These are phyloP conservation scores for Cenchrus americanus DNA, from an alignment of 176 grass and related monocot species.

Conservation along the genomic window DNA sequence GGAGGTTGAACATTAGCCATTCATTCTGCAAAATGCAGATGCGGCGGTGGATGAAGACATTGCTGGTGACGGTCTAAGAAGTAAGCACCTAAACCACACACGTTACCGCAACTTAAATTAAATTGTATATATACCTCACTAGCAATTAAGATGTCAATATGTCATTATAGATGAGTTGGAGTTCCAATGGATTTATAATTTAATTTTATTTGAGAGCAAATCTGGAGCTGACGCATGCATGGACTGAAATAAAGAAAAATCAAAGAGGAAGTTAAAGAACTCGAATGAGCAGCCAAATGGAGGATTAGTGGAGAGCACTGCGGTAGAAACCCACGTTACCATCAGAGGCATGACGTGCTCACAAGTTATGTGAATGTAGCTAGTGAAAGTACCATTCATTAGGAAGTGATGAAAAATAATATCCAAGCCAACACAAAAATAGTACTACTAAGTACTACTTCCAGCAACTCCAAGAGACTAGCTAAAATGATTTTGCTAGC, in stretches of 20 bases:
- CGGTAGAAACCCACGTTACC: not conserved
- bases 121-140: not conserved
- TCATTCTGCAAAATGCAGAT: too few relatives aligned
- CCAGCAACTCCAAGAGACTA: too few relatives aligned
- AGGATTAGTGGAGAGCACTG: not conserved
- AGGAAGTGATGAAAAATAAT: not conserved
- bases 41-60: too few relatives aligned
- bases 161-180: not conserved
- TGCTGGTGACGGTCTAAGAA: not conserved
- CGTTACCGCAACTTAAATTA: not conserved
- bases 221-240: not conserved
- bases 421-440: conserved; percentile 20
- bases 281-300: conserved; percentile 34
- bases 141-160: not conserved
- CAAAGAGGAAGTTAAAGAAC: not conserved
- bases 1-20: too few relatives aligned
- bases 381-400: not conserved
- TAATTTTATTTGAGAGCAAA: not conserved
- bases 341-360: conserved; percentile 32
- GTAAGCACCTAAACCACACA: not conserved
- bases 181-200: not conserved
- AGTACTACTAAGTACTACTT: not conserved
- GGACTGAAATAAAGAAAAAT: not conserved
- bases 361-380: not conserved
- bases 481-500: too few relatives aligned